Conservation (phyloP, 2,329 filamentous ascomycete genomes). For the Epichloe coenophiala region DNA sequence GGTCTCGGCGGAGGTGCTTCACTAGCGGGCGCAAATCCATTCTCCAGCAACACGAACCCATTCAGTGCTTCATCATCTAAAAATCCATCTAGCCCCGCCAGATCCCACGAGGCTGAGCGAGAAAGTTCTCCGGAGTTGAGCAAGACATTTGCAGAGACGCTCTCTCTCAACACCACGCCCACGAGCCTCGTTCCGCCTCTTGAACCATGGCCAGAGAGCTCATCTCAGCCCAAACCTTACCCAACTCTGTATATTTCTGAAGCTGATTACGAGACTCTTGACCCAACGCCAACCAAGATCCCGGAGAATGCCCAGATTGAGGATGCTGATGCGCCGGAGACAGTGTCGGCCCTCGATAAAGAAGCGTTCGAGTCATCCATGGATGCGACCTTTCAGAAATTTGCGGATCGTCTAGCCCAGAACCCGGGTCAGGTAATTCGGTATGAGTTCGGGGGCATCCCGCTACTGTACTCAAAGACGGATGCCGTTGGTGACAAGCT, state of each 20-base stretch:
- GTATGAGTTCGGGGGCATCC: slow-evolving; percentile 62
- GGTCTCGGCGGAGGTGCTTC: slow-evolving; percentile 23
- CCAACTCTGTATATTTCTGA: slow-evolving; percentile 68
- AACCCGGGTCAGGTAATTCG: slow-evolving; percentile 74
- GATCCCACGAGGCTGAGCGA: slow-evolving; percentile 1
- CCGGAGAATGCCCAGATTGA: slow-evolving; percentile 32
- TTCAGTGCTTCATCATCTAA: slow-evolving; percentile 14
- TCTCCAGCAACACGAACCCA: slow-evolving; percentile 38
- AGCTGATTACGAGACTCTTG: slow-evolving; percentile 83
- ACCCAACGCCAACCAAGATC: slow-evolving; percentile 38
- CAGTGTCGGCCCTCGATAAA: slow-evolving; percentile 42
- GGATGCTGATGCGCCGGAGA: slow-evolving; percentile 25
- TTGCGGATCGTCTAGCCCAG: slow-evolving; percentile 63
- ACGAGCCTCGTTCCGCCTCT: slow-evolving; percentile 23
- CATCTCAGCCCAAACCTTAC: slow-evolving; percentile 56
- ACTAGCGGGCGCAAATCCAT: slow-evolving; percentile 38
- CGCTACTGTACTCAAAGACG: slow-evolving; percentile 66
- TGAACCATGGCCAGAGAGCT: slow-evolving; percentile 63
- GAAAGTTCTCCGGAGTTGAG: slow-evolving; percentile 27
- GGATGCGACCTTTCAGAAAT: slow-evolving; percentile 67
- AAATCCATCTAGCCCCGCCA: slow-evolving; percentile 23
- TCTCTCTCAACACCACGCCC: slow-evolving; percentile 53
- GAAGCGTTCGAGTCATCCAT: slow-evolving; percentile 61
- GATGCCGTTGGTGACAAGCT: slow-evolving; percentile 63
- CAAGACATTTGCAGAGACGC: slow-evolving; percentile 58